Base-by-base conservation (phyloP, 768 basidiomycete species). In the Hysterangium stoloniferum region DNA sequence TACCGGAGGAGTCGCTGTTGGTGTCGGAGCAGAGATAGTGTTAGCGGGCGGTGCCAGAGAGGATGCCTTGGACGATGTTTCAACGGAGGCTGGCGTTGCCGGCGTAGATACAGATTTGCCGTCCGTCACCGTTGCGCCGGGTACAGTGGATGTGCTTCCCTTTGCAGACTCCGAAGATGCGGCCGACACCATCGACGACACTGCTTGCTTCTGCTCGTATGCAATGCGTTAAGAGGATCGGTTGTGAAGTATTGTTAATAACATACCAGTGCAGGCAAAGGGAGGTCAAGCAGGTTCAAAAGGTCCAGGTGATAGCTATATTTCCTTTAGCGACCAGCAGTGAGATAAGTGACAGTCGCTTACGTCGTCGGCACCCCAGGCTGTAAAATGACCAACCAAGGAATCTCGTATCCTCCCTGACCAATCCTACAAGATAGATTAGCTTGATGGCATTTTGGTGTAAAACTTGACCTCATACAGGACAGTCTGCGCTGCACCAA, bases 341-440 rank as follows among this genome's bases (percentile, higher is more conserved):
- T 13, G 13, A 27, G 6, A 29, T 45, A 3, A 31, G 25, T 6
- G 20, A 19, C 24, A 31, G 35, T 11, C 7, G 27, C 49, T 42
- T 83, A 85, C 7, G 60, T 54, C 27, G 80, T 78, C 12, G 78
- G 72, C 6, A 84, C 80, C 38, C 60, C 57, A 34, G 62, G 64
- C 61, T 84, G 80, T 29, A 67, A 62, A 44, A 84, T 67, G 45
- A 82, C 72, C 54, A 85, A 62, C 81, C 80, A 85, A 9, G 84
- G 83, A 36, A 84, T 61, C 52, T 69, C 66, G 57, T 86, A 86
- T 15, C 82, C 80, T 17, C 73, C 72, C 12, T 65, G 57, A 3
- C 75, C 80, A 9, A 79, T 66, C 37, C 66, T 71, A 45, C 36
- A 28, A 2, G n/a, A 53, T 43, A 13, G 38, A 31, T 13, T 28